Conservation (phyloP, 768 basidiomycete genomes). For the Tricholoma bakamatsutake region DNA sequence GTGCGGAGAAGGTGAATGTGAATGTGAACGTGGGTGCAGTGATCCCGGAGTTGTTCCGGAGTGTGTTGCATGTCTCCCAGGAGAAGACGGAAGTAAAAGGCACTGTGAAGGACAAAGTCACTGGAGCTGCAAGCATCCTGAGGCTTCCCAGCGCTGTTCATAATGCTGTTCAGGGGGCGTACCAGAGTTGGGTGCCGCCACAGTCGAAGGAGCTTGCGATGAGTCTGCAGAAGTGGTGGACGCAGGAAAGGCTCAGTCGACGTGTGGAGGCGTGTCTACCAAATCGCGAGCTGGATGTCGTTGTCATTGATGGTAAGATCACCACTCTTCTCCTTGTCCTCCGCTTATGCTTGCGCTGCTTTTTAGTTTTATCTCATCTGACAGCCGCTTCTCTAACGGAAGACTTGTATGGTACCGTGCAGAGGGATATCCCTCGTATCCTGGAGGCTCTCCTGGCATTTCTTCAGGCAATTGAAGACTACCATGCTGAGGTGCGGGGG, state of each 20-base stretch:
- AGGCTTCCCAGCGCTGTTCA: background rate
- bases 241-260: conserved; percentile 44
- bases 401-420: conserved; percentile 79
- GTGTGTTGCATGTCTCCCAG: conserved; percentile 8
- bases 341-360: background rate
- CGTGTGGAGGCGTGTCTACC: conserved; percentile 51
- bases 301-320: conserved; percentile 54
- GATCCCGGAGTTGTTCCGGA: background rate
- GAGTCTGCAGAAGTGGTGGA: conserved; percentile 46
- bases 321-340: background rate
- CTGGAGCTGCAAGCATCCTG: conserved; percentile 1
- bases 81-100: conserved; percentile 13
- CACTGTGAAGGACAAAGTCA: conserved; percentile 12
- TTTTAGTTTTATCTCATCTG: conserved; percentile 58
- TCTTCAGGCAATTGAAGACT: conserved; percentile 60
- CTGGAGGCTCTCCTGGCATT: conserved; percentile 71
- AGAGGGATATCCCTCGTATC: conserved; percentile 78
- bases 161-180: background rate
- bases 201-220: background rate
- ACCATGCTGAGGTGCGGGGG: conserved; percentile 46
- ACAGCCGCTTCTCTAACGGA: conserved; percentile 70
- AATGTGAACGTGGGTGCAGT: background rate
- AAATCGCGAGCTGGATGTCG: conserved; percentile 55
- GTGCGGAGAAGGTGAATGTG: conserved; percentile 30
- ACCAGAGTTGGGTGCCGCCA: background rate